Conservation (phyloP, 768 basidiomycete species). For the Gyrodon lividus region DNA sequence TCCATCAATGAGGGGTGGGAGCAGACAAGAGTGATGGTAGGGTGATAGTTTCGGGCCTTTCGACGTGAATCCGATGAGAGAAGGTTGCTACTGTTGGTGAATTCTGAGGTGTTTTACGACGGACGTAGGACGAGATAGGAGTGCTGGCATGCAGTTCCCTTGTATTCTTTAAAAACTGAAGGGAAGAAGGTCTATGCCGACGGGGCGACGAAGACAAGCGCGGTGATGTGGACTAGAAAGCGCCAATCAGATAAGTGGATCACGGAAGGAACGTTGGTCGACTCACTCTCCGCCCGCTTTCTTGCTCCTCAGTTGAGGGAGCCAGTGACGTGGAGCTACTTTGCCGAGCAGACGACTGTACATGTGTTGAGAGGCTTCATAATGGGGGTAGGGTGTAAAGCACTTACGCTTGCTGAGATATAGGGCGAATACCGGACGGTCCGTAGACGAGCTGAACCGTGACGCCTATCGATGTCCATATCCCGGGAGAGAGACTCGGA, state of each 20-base stretch:
- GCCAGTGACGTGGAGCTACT: conserved; percentile 44
- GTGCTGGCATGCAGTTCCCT: conserved; percentile 63
- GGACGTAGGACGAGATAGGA: conserved; percentile 78
- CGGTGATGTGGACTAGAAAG: conserved; percentile 35
- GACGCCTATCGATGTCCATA: conserved; percentile 30
- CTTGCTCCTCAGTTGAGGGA: conserved; percentile 22
- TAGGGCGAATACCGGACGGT: conserved; percentile 32
- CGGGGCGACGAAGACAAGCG: conserved; percentile 41
- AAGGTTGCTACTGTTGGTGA: conserved; percentile 72
- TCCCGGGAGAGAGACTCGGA: conserved; percentile 27
- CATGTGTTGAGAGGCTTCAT: not conserved
- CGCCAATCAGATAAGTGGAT: conserved; percentile 34
- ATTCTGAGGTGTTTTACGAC: conserved; percentile 73
- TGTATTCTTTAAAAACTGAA: conserved; percentile 47
- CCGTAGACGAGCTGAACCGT: conserved; percentile 25
- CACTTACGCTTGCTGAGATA: conserved; percentile 26
- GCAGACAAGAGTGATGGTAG: conserved; percentile 61
- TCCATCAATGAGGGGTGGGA: conserved; percentile 22
- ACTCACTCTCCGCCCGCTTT: conserved; percentile 32
- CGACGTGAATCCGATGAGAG: conserved; percentile 34
- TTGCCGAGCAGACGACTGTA: conserved; percentile 43
- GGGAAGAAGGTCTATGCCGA: conserved; percentile 41
- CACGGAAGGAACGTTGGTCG: conserved; percentile 26
- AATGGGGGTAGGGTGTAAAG: not conserved
- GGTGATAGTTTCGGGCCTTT: conserved; percentile 31